Evolutionary conservation across 2,329 filamentous ascomycete genomes (phyloP).

Genomic region (Huntiella omanensis): DNA sequence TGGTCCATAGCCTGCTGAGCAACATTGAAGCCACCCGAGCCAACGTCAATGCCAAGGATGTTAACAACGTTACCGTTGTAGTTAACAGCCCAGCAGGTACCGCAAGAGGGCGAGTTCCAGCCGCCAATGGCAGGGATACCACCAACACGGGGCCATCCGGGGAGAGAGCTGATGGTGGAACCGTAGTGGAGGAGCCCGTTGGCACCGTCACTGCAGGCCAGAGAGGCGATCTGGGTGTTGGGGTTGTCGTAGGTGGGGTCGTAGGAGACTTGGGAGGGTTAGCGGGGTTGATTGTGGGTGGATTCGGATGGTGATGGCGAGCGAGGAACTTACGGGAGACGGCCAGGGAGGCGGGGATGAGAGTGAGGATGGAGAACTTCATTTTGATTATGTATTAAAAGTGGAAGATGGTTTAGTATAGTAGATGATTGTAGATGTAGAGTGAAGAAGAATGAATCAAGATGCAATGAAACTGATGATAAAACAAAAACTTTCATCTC

Average conservation of each 20-base stretch:
- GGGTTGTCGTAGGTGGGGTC: constrained; percentile 51
- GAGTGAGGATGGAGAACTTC: constrained; percentile 24
- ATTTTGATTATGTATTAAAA: constrained; percentile 18
- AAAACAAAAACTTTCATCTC: no score
- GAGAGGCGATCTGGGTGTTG: constrained; percentile 30
- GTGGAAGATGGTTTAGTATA: neutral
- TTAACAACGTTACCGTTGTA: constrained; percentile 33
- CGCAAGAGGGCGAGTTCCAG: constrained; percentile 39
- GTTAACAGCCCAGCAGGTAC: constrained; percentile 36
- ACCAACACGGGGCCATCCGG: constrained; percentile 35
- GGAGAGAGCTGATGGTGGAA: constrained; percentile 30
- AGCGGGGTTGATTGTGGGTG: neutral
- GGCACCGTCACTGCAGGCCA: constrained; percentile 48
- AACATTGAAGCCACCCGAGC: constrained; percentile 34
- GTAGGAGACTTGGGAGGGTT: constrained; percentile 37
- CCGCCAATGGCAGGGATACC: constrained; percentile 30
- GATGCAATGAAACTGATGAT: neutral
- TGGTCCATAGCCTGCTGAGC: constrained; percentile 35
- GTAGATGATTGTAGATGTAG: neutral
- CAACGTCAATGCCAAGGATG: constrained; percentile 36
- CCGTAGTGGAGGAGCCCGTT: constrained; percentile 46
- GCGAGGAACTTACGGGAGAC: constrained; percentile 17
- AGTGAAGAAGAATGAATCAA: neutral
- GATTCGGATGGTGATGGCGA: neutral
- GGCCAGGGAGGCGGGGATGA: constrained; percentile 22